Conservation (phyloP, 306 rosid genomes). For the Parietaria judaica region DNA sequence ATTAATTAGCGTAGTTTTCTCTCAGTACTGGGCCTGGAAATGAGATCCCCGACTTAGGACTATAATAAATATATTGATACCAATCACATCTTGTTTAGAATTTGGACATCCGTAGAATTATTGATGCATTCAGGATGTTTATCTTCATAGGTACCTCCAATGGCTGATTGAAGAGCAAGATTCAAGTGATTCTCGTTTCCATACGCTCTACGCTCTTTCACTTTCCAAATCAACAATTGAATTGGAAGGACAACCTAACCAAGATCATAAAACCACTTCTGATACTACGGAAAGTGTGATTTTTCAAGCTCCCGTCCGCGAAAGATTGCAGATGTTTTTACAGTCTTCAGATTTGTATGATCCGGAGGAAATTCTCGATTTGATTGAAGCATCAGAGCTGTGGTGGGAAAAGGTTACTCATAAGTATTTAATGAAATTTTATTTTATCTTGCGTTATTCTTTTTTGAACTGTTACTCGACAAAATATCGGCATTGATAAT, state of each 20-base stretch:
- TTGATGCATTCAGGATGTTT: not conserved
- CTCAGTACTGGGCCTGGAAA: too few species aligned
- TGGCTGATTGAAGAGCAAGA: conserved; percentile 98
- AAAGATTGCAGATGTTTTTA: conserved; percentile 81
- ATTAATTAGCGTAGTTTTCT: too few species aligned
- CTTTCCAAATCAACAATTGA: conserved; percentile 82
- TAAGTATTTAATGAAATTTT: conserved; percentile 3
- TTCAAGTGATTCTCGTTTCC: conserved; percentile 60
- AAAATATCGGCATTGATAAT: not conserved
- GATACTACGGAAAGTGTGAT: conserved; percentile 31
- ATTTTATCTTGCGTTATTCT: conserved; percentile 16
- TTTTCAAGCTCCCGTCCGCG: conserved; percentile 61
- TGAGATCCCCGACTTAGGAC: too few species aligned
- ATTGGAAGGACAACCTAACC: conserved; percentile 40
- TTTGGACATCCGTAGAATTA: too few species aligned
- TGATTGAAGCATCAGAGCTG: conserved; percentile 89
- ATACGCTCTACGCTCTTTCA: conserved; percentile 86
- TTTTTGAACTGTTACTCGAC: not conserved
- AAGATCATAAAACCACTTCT: conserved; percentile 26
- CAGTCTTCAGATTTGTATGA: conserved; percentile 91
- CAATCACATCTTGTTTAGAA: too few species aligned
- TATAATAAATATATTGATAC: too few species aligned
- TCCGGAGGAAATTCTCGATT: conserved; percentile 88
- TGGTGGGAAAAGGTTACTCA: conserved; percentile 82
- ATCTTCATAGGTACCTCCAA: conserved; percentile 62